These are phyloP conservation scores for Paramecium biaurelia DNA, from an alignment of 73 alveolate species.

Conservation along the genomic window DNA sequence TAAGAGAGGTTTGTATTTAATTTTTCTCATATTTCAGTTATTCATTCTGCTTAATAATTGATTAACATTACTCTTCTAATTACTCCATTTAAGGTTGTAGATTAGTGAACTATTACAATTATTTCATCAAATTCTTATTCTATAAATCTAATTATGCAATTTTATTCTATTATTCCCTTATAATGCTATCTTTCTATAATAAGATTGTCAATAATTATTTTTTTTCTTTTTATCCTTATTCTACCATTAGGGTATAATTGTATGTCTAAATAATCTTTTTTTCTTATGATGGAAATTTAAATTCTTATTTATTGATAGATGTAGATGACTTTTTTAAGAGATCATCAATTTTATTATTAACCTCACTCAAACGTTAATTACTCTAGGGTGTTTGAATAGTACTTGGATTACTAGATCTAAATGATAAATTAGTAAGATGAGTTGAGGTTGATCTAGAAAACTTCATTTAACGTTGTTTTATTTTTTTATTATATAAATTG, in stretches of 20 bases:
- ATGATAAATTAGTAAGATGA: background rate
- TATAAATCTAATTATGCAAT: background rate
- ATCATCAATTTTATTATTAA: slow-evolving; percentile 17
- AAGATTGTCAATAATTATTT: background rate
- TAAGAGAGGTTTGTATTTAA: background rate
- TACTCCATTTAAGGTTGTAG: background rate
- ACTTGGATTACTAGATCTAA: background rate
- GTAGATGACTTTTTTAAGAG: background rate
- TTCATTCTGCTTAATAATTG: background rate
- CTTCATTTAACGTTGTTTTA: background rate
- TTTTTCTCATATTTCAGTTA: background rate
- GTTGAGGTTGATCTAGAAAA: background rate
- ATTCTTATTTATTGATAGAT: background rate
- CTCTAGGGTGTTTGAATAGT: background rate
- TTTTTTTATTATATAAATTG: background rate
- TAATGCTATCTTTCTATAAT: background rate
- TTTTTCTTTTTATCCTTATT: slow-evolving; percentile 4
- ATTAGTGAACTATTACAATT: background rate
- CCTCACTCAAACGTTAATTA: slow-evolving; percentile 19
- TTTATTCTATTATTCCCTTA: background rate
- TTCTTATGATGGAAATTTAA: background rate
- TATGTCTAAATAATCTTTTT: background rate
- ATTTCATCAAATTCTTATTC: background rate
- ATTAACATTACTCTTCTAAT: slow-evolving; percentile 8
- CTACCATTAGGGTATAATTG: background rate